A percentile compares a stretch with the other conserved stretches of the same genome.
Conservation (phyloP, 129 eudicot species). For the carrot (Daucus carota) region DH1_v3.0 NC_030384.2:49460501-49461000, state of each 20-base stretch:
- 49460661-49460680: conserved; percentile 35
- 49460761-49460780: conserved; percentile 30
- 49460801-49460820: conserved; percentile 24
- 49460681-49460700: conserved; percentile 60
- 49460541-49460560: not conserved
- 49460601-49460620: not conserved
- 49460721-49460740: conserved; percentile 13
- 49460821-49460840: conserved; percentile 9
- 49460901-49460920: conserved; percentile 17
- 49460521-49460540: not conserved
- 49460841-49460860: conserved; percentile 22
- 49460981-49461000: conserved; percentile 7
- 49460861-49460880: not conserved
- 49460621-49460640: not conserved
- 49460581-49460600: not conserved
- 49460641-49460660: not conserved
- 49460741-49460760: conserved; percentile 75
- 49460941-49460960: conserved; percentile 44
- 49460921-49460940: conserved; percentile 22
- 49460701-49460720: not conserved
- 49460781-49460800: conserved; percentile 14
- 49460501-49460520: not conserved
- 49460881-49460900: conserved; percentile 11
- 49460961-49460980: conserved; percentile 29
- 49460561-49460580: not conserved